Evolutionary conservation across 2,329 filamentous ascomycete genomes (phyloP), one percentile per base, ranked within the genome.

Genomic region (Tolypocladium endophyticum): DNA sequence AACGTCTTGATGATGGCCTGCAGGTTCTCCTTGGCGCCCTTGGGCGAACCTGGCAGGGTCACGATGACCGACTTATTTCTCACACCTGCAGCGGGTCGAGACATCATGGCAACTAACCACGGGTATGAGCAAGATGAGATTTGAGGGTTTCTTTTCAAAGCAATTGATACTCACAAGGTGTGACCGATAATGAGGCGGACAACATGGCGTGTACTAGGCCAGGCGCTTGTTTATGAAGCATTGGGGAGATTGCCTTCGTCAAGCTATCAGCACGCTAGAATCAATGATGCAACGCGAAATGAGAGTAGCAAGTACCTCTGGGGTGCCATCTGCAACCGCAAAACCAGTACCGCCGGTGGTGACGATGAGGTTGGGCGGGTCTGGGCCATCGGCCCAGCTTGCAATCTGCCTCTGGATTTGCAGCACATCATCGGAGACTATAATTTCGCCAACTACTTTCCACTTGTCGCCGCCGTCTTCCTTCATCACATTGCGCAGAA

Each of bases 181-280:
- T 99, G 39, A 97, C 86, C 52, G 84, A 79, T 20, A 96, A 77
- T 0, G 93, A 97, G 25, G 90, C 81, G 7, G 92, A 81, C 50
- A 99, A 79, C 93, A 99, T 99, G 64, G 87, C 92, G 74, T 99
- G 92, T n/a, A 97, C 88, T 56, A 99, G 79, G 1, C 94, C 94
- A 0, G 92, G 86, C 0, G 94, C 94, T 72, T 93, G 85, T 70
- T 89, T 92, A 68, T 96, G 87, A 52, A 97, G 79, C 47, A 97
- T 74, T 6, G 87, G 84, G 18, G 81, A 76, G n/a, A 97, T 83
- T 57, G 92, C 92, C 88, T 93, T 41, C 16, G 25, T 1, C 50
- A 23, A 36, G 3, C 2, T 2, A 6, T 54, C 50, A 54, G 50
- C 8, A 54, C 30, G 3, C 5, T 23, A 8, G 3, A 33, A 54